Base-by-base conservation (phyloP, 139 green algal species). In the Mesostigma viride region DNA sequence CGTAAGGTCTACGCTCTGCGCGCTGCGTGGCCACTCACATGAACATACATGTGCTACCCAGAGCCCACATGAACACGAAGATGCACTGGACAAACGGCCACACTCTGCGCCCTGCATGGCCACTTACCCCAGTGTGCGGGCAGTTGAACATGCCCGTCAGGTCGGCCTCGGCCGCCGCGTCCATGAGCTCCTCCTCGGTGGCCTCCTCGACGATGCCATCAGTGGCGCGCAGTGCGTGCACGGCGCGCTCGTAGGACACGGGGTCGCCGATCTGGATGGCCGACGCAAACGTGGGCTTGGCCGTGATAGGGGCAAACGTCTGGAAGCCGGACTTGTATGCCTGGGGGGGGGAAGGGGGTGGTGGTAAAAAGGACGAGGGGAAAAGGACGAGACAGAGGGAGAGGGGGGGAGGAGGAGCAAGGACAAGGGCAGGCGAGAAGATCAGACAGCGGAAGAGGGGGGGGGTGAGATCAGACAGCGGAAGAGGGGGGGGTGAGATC, bases 261-360 rank as follows among this genome's bases (percentile, higher is more conserved):
- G 93, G 93, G 79, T 99, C 93, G 4, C 93, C 93, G 53, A 99
- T 99, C 77, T 95, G 93, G 79, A 99, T 99, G 56, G 93, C 93
- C 17, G 76, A 90, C 20, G 93, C 93, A 71, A 97, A 97, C 14
- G 93, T 99, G 63, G 85, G 90, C 75, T 90, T 67, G 1, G 93
- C 93, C 82, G 95, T 94, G 20, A 98, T 72, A 2, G 91, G 80
- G 72, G 88, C 64, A 63, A 95, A 99, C 45, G 79, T 85, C 11
- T 91, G 66, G 59, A 68, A 84, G 32, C 80, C 78, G 35, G 83
- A 83, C 62, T 88, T 77, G 85, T 87, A 99, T 22, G 91, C 84
- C 30, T 46, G 68, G n/a, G n/a, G n/a, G n/a, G n/a, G n/a, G n/a
- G n/a, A n/a, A n/a, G n/a, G n/a, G n/a, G n/a, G n/a, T n/a, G n/a